phyloP scores from a whole-genome alignment of 1,284 basidiomycete genomes.

The Chondrostereum purpureum region DNA sequence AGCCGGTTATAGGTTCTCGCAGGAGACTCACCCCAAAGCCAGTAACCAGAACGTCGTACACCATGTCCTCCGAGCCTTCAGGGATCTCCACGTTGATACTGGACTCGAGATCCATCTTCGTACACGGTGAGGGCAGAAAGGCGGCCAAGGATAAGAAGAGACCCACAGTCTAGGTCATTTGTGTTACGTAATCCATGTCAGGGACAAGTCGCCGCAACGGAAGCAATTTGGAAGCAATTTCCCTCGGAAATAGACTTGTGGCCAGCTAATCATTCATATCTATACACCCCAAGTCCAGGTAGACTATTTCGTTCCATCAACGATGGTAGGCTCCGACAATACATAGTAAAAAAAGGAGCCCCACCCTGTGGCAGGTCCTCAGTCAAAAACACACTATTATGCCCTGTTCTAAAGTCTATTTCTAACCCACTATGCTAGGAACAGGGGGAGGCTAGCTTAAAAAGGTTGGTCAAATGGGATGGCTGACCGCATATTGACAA shows the following conservation, averaged over 20 bases:
- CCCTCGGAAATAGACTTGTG: no score
- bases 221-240: no score
- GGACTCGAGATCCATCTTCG: background rate
- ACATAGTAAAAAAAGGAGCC: no score
- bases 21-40: background rate
- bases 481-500: constrained; percentile 46
- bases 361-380: no score
- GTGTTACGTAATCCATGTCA: background rate
- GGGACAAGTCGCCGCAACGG: background rate
- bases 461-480: constrained; percentile 22
- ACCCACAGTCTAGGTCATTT: background rate
- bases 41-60: background rate
- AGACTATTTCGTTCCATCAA: no score
- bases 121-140: background rate
- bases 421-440: no score
- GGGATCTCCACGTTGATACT: background rate
- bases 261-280: no score
- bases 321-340: no score
- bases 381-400: no score
- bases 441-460: no score
- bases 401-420: no score
- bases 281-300: no score
- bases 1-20: background rate
- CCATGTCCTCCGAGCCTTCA: background rate
- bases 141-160: background rate